Percentiles rank a stretch among this genome's conserved stretches.
These are phyloP conservation scores for Mycocentrospora acerina DNA, from an alignment of 2,329 filamentous ascomycete species.

Conservation along the genomic window DNA sequence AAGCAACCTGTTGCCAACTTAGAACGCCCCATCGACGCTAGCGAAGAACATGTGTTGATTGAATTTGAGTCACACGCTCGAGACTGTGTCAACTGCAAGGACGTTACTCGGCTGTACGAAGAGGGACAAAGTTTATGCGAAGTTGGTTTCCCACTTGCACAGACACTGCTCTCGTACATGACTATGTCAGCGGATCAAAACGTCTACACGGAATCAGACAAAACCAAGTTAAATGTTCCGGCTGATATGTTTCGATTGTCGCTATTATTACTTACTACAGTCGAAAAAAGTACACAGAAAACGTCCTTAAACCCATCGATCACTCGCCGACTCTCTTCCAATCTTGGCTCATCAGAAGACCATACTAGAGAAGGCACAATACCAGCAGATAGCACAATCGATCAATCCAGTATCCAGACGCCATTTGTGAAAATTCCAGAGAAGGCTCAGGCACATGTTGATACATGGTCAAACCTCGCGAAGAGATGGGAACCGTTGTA, in stretches of 20 bases:
- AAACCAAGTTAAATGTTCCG: constrained; percentile 23
- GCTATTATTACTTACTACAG: constrained; percentile 17
- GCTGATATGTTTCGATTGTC: constrained; percentile 14
- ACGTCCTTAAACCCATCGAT: constrained; percentile 17
- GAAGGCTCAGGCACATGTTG: constrained; percentile 17
- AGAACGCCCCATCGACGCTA: constrained; percentile 15
- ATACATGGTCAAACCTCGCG: constrained; percentile 14
- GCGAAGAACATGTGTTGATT: constrained; percentile 22
- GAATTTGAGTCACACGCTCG: constrained; percentile 31
- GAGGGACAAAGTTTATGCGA: constrained; percentile 21
- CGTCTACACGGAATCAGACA: constrained; percentile 19
- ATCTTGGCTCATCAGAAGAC: constrained; percentile 6
- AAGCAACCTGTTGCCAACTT: constrained; percentile 10
- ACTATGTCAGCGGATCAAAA: constrained; percentile 23
- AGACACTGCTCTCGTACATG: constrained; percentile 19
- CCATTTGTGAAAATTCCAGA: too few relatives aligned
- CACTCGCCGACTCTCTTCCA: constrained; percentile 18
- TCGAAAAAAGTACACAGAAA: constrained; percentile 19
- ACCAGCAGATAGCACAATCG: constrained; percentile 6
- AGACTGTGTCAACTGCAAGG: constrained; percentile 23
- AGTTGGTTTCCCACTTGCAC: constrained; percentile 22
- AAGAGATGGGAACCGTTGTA: constrained; percentile 13
- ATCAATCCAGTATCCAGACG: too few relatives aligned
- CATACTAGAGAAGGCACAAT: constrained; percentile 2
- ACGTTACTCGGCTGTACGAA: constrained; percentile 20